Evolutionary conservation across 1,284 basidiomycete genomes (phyloP), one percentile per base, ranked within the genome.

Genomic region (Ceratobasidium theobromae): DNA sequence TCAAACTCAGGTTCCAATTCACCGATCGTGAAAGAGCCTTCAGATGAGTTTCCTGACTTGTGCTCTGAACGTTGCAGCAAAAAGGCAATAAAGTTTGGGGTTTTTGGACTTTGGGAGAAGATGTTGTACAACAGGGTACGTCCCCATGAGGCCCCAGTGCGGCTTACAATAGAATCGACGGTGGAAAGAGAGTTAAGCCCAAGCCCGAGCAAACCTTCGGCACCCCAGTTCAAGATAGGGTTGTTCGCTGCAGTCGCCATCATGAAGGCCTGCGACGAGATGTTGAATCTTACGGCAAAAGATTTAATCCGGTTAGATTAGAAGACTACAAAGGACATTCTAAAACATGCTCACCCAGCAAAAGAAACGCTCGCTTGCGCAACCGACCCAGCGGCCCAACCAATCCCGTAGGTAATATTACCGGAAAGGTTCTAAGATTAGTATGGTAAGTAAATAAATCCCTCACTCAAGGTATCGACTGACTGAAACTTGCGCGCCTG

Each of bases 61-160:
- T 40, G 32, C 16, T 38, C 38, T 6, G 60, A 52, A 16, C 88
- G 78, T 71, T 88, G 83, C 30, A 92, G 77, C 0, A 86, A 80
- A 72, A 92, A 87, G 0, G 88, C 83, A 70, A 92, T 86, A 74
- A 85, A 92, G 73, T 92, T 92, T 54, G 86, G 87, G 72, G 89
- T 83, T 9, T 72, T 75, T 1, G 84, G 82, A 74, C 89, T 86
- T 70, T 83, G 79, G 35, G 79, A 76, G 74, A 92, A 92, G 45
- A 89, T 77, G 72, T 89, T 92, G 77, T 85, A 88, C 12, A 92
- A 80, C 43, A 92, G 72, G 68, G 84, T 86, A 46, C 87, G 82
- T 40, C 89, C 90, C 68, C 70, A 73, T 5, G 81, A 78, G 3
- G 81, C 79, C 2, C 81, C 79, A 28, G 81, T 80, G 1, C 86